A percentile compares a stretch with the other conserved stretches of the same genome.
Conservation (phyloP, 257 asterid species). For the Euphrasia confusa region DNA sequence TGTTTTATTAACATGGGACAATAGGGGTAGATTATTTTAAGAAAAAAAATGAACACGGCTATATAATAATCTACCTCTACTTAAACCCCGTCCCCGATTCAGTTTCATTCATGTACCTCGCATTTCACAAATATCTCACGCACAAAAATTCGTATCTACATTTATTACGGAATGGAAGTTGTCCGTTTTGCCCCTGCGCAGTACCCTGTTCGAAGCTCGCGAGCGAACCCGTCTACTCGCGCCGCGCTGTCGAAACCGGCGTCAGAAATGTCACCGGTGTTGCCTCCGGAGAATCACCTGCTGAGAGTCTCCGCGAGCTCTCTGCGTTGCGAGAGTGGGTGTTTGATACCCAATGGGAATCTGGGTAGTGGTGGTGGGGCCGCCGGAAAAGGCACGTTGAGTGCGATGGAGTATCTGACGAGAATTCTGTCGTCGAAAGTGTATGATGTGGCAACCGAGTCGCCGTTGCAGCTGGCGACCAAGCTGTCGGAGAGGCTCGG, state of each 20-base stretch:
- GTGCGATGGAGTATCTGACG: slow-evolving; percentile 71
- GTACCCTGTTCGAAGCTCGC: slow-evolving; percentile 27
- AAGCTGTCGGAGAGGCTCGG: slow-evolving; percentile 54
- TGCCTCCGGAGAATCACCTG: slow-evolving; percentile 32
- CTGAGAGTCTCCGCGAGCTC: slow-evolving; percentile 48
- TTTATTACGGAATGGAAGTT: slow-evolving; percentile 36
- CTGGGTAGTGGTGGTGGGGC: neutral
- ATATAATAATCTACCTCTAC: no score
- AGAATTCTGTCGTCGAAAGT: slow-evolving; percentile 80
- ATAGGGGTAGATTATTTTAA: no score
- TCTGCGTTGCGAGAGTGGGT: slow-evolving; percentile 64
- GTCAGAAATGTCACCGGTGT: slow-evolving; percentile 27
- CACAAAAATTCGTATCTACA: neutral
- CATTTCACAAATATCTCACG: no score
- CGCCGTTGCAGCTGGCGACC: slow-evolving; percentile 77
- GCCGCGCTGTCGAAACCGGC: slow-evolving; percentile 37
- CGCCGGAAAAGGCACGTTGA: slow-evolving; percentile 28
- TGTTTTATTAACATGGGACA: no score
- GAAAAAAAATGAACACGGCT: no score
- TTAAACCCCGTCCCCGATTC: no score
- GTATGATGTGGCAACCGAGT: slow-evolving; percentile 80
- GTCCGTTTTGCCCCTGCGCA: slow-evolving; percentile 37
- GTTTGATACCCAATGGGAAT: slow-evolving; percentile 39
- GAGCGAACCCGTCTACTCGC: slow-evolving; percentile 18
- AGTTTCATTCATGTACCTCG: no score